Conservation (phyloP, 2,329 filamentous ascomycete genomes). For the Plectosphaerella cucumerina region DNA sequence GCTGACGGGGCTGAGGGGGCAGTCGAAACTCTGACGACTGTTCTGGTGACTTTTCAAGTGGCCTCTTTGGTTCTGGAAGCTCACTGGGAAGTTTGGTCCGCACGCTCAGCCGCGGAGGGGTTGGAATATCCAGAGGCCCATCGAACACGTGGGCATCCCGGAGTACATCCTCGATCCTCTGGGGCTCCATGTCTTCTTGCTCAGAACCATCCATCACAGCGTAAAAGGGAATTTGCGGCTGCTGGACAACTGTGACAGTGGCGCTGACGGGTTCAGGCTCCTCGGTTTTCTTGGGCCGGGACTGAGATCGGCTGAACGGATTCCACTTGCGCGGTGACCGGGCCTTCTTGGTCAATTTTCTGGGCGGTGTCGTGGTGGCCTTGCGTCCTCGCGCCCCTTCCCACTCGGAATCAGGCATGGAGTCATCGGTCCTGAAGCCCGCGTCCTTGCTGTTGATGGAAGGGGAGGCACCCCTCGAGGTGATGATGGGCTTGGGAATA, state of each 20-base stretch:
- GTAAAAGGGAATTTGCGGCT: constrained; percentile 47
- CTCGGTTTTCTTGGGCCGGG: constrained; percentile 32
- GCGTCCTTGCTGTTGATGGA: constrained; percentile 55
- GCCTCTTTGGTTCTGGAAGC: not conserved
- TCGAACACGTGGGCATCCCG: constrained; percentile 41
- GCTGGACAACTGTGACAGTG: constrained; percentile 42
- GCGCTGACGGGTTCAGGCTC: constrained; percentile 37
- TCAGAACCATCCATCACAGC: constrained; percentile 58
- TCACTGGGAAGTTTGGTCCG: not conserved
- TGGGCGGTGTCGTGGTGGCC: constrained; percentile 29
- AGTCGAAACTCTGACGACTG: not conserved
- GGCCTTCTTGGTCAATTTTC: constrained; percentile 52
- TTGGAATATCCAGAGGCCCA: constrained; percentile 5
- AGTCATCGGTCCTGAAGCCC: constrained; percentile 54
- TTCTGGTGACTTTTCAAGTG: too few species aligned
- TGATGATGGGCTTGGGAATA: constrained; percentile 51
- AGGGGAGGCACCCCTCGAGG: constrained; percentile 36
- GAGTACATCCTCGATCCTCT: constrained; percentile 39
- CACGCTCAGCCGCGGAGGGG: constrained; percentile 4
- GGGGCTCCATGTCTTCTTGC: constrained; percentile 40
- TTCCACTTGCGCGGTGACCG: constrained; percentile 61
- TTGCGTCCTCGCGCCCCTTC: constrained; percentile 27
- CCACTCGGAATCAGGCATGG: constrained; percentile 35
- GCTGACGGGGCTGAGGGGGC: not conserved
- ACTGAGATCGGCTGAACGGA: constrained; percentile 54